These are phyloP conservation scores for Gillenia trifoliata DNA, from an alignment of 306 rosid genomes.

Conservation along the genomic window DNA sequence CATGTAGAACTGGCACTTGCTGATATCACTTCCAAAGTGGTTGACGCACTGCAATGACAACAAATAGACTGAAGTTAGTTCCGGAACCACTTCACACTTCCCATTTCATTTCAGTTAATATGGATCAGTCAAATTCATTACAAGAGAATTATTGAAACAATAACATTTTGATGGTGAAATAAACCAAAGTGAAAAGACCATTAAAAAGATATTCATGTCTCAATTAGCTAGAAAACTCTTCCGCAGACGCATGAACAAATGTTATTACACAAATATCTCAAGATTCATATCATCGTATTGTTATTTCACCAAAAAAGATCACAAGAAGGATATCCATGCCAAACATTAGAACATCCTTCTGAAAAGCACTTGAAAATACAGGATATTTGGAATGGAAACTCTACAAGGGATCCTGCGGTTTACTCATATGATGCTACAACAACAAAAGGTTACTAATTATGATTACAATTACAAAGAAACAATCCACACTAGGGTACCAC, in stretches of 20 bases:
- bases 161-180: neutral
- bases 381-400: neutral
- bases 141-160: neutral
- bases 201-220: neutral
- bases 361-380: neutral
- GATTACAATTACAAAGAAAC: neutral
- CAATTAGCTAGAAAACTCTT: neutral
- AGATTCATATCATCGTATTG: neutral
- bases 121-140: neutral
- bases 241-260: neutral
- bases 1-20: constrained; percentile 97
- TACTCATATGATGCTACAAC: neutral
- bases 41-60: constrained; percentile 65
- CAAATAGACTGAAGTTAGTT: neutral
- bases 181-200: neutral
- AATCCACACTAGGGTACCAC: neutral
- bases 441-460: neutral
- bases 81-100: neutral
- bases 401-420: neutral
- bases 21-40: constrained; percentile 62
- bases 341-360: neutral
- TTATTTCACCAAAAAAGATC: neutral
- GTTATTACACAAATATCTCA: neutral
- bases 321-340: neutral
- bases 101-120: neutral